Percentiles rank a stretch among this genome's conserved stretches.
phyloP scores from a whole-genome alignment of 108 stramenopile species.

The Thalassiosira profunda region DNA sequence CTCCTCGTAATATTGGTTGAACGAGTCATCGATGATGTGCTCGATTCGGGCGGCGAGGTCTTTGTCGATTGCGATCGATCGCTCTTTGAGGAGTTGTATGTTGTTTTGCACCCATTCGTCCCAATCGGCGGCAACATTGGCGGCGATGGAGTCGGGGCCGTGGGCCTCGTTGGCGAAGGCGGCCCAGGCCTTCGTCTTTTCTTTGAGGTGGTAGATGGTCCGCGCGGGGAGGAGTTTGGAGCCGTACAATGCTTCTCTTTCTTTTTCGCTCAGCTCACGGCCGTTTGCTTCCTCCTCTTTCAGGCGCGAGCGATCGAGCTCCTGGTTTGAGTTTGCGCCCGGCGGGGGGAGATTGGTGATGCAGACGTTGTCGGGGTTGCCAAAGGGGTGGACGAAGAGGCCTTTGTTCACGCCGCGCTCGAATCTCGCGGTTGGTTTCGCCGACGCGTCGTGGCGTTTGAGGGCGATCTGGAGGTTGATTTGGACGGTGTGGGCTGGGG shows the following conservation, averaged over 20 bases:
- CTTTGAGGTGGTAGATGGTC: conserved; percentile 11
- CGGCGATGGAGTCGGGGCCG: neutral
- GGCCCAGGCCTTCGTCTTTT: neutral
- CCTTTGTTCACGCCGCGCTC: neutral
- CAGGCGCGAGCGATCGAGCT: neutral
- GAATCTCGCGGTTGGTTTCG: conserved; percentile 1
- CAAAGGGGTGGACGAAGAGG: neutral
- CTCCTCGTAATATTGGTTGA: neutral
- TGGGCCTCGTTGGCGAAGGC: neutral
- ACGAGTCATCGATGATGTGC: neutral
- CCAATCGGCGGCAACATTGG: neutral
- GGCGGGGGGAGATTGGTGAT: conserved; percentile 3
- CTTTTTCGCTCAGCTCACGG: neutral
- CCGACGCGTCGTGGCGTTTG: neutral
- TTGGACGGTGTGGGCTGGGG: neutral
- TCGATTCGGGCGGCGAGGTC: conserved; percentile 7
- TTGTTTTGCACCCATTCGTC: neutral
- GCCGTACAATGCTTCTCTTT: neutral
- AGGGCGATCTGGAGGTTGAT: neutral
- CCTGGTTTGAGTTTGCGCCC: neutral
- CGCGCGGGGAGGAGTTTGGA: neutral
- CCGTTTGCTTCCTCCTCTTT: neutral
- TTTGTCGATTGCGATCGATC: neutral
- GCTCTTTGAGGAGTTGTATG: neutral
- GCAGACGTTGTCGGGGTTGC: neutral